Base-by-base conservation (phyloP, 108 stramenopile genomes). In the Mayamaea pseudoterrestris region DNA sequence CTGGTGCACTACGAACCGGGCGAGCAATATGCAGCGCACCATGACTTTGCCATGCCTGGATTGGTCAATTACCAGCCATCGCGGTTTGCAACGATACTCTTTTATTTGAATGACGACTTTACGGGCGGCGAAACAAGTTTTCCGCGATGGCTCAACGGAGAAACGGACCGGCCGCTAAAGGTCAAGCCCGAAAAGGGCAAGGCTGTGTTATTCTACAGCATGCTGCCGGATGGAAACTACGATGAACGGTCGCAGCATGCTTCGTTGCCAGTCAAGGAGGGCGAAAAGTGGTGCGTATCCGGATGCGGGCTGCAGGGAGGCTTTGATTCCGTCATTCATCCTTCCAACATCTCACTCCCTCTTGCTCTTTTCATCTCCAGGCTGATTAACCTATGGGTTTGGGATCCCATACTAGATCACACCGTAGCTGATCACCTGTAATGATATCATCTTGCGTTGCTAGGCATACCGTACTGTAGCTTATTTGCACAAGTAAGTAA, bases 201-300 rank as follows among this genome's bases (percentile, higher is more conserved):
- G 37, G 74, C 69, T 0, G 43, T 76, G 41, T 37, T 76, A 9
- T 76, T 69, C 31, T 67, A 67, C 41, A 55, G 45, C 25, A 17
- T 57, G 17, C 44, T 67, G 25, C 68, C 73, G 9, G 84, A 86
- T 54, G 84, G 84, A 23, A 86, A 86, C 44, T 75, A 69, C 37
- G 84, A 86, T 44, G 79, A 86, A 34, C 56, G 61, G 21, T 44
- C 55, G 18, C 59, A 71, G 35, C 84, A 86, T 55, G 76, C 76
- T 16, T 69, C 76, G 27, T 30, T 61, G 27, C 83, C 83, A 8
- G 76, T 80, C 2, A 21, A 7, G 11, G 17, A 65, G 37, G 76
- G 76, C 9, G 71, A 73, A 53, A 78, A 78, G 58, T 78, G 68
- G 62, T 48, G 71, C 49, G 60, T 67, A 35, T 78, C 78, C 68